Evolutionary conservation across 2,329 filamentous ascomycete genomes (phyloP).

Genomic region (Chaetomiaceae sp.): DNA sequence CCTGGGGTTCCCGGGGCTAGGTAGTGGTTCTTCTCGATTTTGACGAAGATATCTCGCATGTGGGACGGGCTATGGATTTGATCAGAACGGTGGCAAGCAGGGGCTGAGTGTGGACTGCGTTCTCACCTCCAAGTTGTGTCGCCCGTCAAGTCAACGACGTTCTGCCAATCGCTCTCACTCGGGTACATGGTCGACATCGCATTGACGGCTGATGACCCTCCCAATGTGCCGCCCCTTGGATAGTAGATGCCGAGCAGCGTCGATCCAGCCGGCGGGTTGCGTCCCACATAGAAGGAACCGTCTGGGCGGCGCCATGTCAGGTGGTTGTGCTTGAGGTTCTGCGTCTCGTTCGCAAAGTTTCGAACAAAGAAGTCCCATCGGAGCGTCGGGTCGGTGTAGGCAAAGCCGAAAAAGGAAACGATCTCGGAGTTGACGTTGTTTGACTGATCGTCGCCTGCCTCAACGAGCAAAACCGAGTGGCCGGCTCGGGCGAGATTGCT

Average conservation of each 20-base stretch:
- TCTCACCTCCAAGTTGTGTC: slow-evolving; percentile 23
- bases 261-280: slow-evolving; percentile 23
- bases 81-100: not conserved
- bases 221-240: slow-evolving; percentile 36
- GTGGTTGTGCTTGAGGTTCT: slow-evolving; percentile 45
- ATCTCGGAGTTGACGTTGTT: slow-evolving; percentile 39
- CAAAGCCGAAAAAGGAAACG: slow-evolving; percentile 42
- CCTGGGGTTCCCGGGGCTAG: slow-evolving; percentile 35
- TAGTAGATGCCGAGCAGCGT: slow-evolving; percentile 35
- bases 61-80: slow-evolving; percentile 26
- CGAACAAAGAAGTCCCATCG: slow-evolving; percentile 56
- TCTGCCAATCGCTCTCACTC: slow-evolving; percentile 34
- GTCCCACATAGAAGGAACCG: slow-evolving; percentile 29
- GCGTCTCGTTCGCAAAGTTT: slow-evolving; percentile 47
- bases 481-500: slow-evolving; percentile 48
- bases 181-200: slow-evolving; percentile 32
- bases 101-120: not conserved
- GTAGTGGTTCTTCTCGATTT: slow-evolving; percentile 42
- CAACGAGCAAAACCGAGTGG: slow-evolving; percentile 49
- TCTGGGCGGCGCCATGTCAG: slow-evolving; percentile 42
- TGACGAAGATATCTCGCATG: slow-evolving; percentile 40
- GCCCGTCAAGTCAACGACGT: slow-evolving; percentile 19
- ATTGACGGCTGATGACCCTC: slow-evolving; percentile 35
- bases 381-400: slow-evolving; percentile 44
- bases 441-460: slow-evolving; percentile 51